These are phyloP conservation scores for Tylopilus balloui DNA, from an alignment of 768 basidiomycete species.

Conservation along the genomic window DNA sequence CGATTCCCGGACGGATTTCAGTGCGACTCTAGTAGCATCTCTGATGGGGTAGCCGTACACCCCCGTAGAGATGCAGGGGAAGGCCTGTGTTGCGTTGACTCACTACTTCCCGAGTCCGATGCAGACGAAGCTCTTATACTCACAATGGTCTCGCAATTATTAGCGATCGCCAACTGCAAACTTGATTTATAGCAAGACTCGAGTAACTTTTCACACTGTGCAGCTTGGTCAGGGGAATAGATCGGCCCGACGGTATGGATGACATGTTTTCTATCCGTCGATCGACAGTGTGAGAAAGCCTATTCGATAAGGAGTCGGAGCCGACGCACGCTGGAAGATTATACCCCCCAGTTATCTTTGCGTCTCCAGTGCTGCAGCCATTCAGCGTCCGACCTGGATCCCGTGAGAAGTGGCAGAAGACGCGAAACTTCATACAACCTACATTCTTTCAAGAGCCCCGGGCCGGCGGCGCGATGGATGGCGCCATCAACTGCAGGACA, in stretches of 20 bases:
- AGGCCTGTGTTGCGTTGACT: slow-evolving; percentile 47
- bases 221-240: slow-evolving; percentile 38
- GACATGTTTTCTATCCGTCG: slow-evolving; percentile 51
- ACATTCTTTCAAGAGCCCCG: slow-evolving; percentile 66
- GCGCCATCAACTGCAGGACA: slow-evolving; percentile 66
- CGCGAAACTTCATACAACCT: slow-evolving; percentile 18
- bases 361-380: slow-evolving; percentile 66
- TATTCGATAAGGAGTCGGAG: background rate
- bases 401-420: slow-evolving; percentile 20
- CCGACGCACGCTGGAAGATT: slow-evolving; percentile 67
- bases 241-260: slow-evolving; percentile 83
- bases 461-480: slow-evolving; percentile 74
- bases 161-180: slow-evolving; percentile 56
- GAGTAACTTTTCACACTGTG: slow-evolving; percentile 49
- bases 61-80: slow-evolving; percentile 76
- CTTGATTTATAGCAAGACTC: slow-evolving; percentile 66
- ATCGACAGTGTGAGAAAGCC: background rate
- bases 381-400: slow-evolving; percentile 64
- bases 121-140: slow-evolving; percentile 2
- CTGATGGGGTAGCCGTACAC: slow-evolving; percentile 74
- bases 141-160: slow-evolving; percentile 62
- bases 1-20: slow-evolving; percentile 53
- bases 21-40: slow-evolving; percentile 68
- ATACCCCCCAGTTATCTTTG: slow-evolving; percentile 79
- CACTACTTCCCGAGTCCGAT: background rate